Evolutionary conservation across 2,329 filamentous ascomycete species (phyloP).

Genomic region (Curvularia spicifera): DNA sequence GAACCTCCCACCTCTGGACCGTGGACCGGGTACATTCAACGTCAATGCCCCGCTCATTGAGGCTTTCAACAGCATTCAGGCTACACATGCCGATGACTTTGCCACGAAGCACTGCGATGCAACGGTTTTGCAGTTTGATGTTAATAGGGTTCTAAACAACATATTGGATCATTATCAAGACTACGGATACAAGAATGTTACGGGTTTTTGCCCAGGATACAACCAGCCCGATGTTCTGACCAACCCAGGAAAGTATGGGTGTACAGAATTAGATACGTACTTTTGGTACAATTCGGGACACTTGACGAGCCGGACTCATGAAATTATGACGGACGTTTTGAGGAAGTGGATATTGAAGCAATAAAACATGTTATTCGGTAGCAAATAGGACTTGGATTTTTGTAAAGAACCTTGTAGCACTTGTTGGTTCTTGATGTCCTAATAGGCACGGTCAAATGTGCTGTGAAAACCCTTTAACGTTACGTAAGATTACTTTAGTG

Average conservation of each 20-base stretch:
- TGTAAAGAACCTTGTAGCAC: background rate
- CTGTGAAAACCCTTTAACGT: background rate
- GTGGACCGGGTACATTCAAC: conserved; percentile 47
- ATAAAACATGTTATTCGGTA: background rate
- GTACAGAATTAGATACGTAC: conserved; percentile 53
- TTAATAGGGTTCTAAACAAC: conserved; percentile 50
- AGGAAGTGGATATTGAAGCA: conserved; percentile 27
- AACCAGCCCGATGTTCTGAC: conserved; percentile 55
- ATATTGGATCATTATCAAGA: conserved; percentile 52
- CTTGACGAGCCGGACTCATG: conserved; percentile 53
- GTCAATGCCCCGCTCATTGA: conserved; percentile 57
- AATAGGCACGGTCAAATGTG: background rate
- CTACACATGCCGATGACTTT: conserved; percentile 47
- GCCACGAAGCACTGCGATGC: conserved; percentile 38
- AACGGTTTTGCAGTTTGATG: conserved; percentile 55
- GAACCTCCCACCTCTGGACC: conserved; percentile 60
- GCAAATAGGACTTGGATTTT: too few relatives aligned
- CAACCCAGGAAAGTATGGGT: conserved; percentile 56
- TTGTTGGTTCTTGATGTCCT: background rate
- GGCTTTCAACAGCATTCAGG: conserved; percentile 54
- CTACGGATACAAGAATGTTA: conserved; percentile 57
- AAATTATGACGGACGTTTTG: conserved; percentile 44
- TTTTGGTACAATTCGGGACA: conserved; percentile 60
- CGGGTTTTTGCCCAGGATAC: conserved; percentile 54
- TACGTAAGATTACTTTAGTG: background rate